Base-by-base conservation (phyloP, 2,329 filamentous ascomycete species). In the Penicillium sp. region DNA sequence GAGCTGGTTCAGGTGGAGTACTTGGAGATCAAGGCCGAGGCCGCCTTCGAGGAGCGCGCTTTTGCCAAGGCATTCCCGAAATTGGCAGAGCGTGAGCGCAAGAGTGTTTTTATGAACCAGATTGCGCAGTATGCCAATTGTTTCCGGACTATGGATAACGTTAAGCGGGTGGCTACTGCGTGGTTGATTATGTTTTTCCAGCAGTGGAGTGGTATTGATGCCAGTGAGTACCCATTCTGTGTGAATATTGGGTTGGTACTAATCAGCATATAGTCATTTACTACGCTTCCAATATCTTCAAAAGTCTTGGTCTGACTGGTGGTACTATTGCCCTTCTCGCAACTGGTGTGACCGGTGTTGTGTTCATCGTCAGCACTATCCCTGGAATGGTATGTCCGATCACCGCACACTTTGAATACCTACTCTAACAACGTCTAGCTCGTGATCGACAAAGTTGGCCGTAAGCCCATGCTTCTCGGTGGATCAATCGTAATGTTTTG, bases 41-140 rank as follows among this genome's bases (percentile, higher is more conserved):
- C 68, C 9, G 65, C 77, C 5, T 80, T 81, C 54, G 76, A 81
- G 59, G 66, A 75, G 59, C 70, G 73, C 7, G 72, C 69, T 11
- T 80, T 79, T 59, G 73, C 74, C 54, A 71, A 76, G 53, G 74
- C 74, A 33, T 82, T 81, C 55, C 80, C 80, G 1, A 74, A 77
- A 24, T 54, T 69, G 33, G 66, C 65, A 1, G 67, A 69, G 46
- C 60, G 58, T 9, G 66, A 69, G 55, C 70, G 74, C 54, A 72
- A 74, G 35, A 82, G 74, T 56, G 68, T 79, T 0, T 77, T 76
- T 65, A 66, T 67, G 62, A 65, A 77, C 22, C 76, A 84, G 64
- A 70, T 82, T 48, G 80, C 81, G 0, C 80, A 83, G 58, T 84
- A 84, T 58, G 73, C 71, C 55, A 78, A 80, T 54, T 77, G 79